Evolutionary conservation across 2,329 filamentous ascomycete species (phyloP).

Genomic region (Colletotrichum godetiae): DNA sequence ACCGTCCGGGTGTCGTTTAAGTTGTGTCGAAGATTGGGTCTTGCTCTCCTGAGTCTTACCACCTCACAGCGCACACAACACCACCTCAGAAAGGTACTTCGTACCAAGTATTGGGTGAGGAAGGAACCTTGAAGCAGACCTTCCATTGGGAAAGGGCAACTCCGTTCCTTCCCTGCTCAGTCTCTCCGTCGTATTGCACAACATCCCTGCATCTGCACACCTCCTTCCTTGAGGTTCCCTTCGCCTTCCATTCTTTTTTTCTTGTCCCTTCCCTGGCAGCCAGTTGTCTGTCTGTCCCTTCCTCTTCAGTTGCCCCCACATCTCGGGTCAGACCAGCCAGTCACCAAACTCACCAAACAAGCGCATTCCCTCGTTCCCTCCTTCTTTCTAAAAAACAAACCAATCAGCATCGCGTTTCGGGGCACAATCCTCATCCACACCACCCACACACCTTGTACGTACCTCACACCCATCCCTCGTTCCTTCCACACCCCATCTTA

Average conservation of each 20-base stretch:
- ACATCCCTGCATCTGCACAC: background rate
- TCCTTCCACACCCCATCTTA: constrained; percentile 8
- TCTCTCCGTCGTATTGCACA: constrained; percentile 1
- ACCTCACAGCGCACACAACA: too few relatives aligned
- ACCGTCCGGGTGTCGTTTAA: constrained; percentile 25
- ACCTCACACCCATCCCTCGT: constrained; percentile 10
- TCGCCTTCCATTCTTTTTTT: constrained; percentile 7
- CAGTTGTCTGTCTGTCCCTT: constrained; percentile 6
- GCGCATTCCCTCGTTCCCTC: constrained; percentile 23
- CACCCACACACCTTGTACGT: constrained; percentile 6
- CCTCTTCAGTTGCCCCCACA: background rate
- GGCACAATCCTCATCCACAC: constrained; percentile 15
- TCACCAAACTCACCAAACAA: constrained; percentile 19
- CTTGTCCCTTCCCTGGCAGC: constrained; percentile 25
- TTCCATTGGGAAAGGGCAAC: background rate
- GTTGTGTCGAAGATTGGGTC: constrained; percentile 18
- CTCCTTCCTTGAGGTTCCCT: constrained; percentile 20
- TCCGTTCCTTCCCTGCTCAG: background rate
- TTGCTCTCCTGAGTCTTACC: constrained; percentile 1
- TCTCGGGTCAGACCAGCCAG: constrained; percentile 26
- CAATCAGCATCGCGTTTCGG: constrained; percentile 2
- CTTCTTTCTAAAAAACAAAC: background rate
- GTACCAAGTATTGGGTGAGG: background rate
- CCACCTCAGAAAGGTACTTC: too few relatives aligned
- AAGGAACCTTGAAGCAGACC: background rate